Evolutionary conservation across 441 rosid species (phyloP).

Genomic region (Brassica balearica): DNA sequence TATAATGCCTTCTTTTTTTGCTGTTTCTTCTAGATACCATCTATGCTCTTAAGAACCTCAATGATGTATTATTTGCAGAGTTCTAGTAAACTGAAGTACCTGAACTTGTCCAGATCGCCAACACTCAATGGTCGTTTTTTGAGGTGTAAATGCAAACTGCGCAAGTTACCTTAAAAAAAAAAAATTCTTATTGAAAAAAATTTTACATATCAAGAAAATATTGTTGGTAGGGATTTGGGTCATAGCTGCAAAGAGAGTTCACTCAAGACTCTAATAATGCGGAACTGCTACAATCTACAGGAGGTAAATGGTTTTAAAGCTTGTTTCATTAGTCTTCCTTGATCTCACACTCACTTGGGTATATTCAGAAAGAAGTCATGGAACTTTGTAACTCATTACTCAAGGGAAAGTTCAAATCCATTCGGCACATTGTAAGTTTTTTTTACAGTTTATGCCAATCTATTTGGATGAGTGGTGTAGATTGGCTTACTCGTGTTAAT

Average conservation of each 20-base stretch:
- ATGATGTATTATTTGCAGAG: constrained; percentile 30
- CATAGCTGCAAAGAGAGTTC: constrained; percentile 25
- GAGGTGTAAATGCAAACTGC: constrained; percentile 18
- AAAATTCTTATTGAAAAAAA: background rate
- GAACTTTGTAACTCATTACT: constrained; percentile 39
- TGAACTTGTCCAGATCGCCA: constrained; percentile 39
- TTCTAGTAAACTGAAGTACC: constrained; percentile 30
- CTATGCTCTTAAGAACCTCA: background rate
- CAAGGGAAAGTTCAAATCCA: constrained; percentile 35
- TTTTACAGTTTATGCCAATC: background rate
- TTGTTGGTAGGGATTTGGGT: constrained; percentile 33
- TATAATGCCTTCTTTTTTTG: background rate
- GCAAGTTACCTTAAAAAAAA: too few relatives aligned
- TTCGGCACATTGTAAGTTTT: constrained; percentile 35
- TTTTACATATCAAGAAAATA: background rate
- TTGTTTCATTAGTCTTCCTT: constrained; percentile 24
- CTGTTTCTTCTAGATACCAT: constrained; percentile 24
- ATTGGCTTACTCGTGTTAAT: background rate
- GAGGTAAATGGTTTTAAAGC: constrained; percentile 31
- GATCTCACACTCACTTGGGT: constrained; percentile 11
- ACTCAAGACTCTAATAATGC: constrained; percentile 42
- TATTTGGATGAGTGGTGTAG: background rate
- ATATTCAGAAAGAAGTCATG: constrained; percentile 33
- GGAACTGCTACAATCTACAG: constrained; percentile 28
- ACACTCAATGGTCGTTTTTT: constrained; percentile 37